Evolutionary conservation across 2,329 filamentous ascomycete genomes (phyloP).

Genomic region (Claviceps citrina): DNA sequence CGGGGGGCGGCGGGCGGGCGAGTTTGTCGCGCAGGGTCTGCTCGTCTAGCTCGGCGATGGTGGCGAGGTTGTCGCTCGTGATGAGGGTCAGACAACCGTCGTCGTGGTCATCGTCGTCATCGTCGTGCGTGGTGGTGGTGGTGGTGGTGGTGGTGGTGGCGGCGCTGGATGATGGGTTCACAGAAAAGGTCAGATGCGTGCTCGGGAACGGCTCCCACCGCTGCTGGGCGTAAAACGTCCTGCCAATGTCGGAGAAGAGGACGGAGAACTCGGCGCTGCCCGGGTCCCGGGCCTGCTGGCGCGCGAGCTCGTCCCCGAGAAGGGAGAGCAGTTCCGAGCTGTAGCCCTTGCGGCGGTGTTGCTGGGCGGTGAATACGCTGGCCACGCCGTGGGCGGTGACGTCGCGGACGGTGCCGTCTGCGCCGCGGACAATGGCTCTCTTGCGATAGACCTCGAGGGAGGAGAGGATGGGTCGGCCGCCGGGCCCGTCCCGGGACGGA

Average conservation of each 20-base stretch:
- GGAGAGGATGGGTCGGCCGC: conserved; percentile 39
- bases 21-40: conserved; percentile 40
- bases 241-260: conserved; percentile 75
- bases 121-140: conserved; percentile 14
- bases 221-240: conserved; percentile 59
- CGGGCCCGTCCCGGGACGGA: conserved; percentile 7
- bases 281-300: conserved; percentile 12
- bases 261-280: conserved; percentile 49
- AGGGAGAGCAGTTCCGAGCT: conserved; percentile 60
- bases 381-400: conserved; percentile 58
- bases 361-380: conserved; percentile 59
- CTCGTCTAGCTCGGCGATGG: conserved; percentile 50
- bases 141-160: not conserved
- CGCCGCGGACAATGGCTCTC: conserved; percentile 31
- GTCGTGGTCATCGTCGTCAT: too few relatives aligned
- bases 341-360: conserved; percentile 58
- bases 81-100: conserved; percentile 25
- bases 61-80: conserved; percentile 42
- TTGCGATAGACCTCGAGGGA: conserved; percentile 51
- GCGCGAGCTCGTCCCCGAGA: conserved; percentile 31
- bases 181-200: conserved; percentile 49
- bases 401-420: conserved; percentile 27
- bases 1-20: conserved; percentile 10
- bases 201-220: conserved; percentile 68
- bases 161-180: conserved; percentile 4